Percentiles rank a stretch among this genome's conserved stretches.
Evolutionary conservation across 305 asterid species (phyloP).

Genomic region (Withania somnifera): DNA sequence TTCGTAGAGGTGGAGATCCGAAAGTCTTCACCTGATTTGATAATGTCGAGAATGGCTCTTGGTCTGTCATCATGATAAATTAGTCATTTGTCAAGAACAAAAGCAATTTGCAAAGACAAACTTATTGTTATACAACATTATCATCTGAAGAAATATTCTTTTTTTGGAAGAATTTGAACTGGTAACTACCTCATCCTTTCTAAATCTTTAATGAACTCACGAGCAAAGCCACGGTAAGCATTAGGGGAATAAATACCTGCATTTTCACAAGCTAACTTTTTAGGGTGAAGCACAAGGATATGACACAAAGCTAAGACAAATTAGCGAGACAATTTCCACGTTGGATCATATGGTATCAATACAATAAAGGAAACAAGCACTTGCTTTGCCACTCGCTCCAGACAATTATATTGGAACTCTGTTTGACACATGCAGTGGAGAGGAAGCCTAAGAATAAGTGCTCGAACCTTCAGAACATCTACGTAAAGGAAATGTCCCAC

Average conservation of each 20-base stretch:
- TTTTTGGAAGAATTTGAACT: not conserved
- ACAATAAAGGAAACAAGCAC: not conserved
- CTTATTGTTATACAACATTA: not conserved
- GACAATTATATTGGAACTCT: not conserved
- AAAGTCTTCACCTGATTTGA: slow-evolving; percentile 91
- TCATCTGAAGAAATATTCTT: not conserved
- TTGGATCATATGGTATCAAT: not conserved
- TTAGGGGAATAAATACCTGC: slow-evolving; percentile 93
- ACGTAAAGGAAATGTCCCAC: not conserved
- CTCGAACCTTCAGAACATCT: not conserved
- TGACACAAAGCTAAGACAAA: not conserved
- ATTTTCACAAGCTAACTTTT: not conserved
- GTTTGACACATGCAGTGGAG: not conserved
- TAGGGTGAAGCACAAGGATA: not conserved
- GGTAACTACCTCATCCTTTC: slow-evolving; percentile 71
- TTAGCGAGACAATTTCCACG: not conserved
- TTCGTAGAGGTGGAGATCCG: slow-evolving; percentile 79
- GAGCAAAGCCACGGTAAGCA: slow-evolving; percentile 98
- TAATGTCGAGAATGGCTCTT: slow-evolving; percentile 84
- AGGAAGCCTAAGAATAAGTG: not conserved
- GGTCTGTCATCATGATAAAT: slow-evolving; percentile 43
- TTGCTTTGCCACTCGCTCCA: not conserved
- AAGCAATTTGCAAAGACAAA: not conserved
- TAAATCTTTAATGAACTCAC: slow-evolving; percentile 92
- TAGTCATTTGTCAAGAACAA: not conserved